A percentile compares a stretch with the other conserved stretches of the same genome.
These are phyloP conservation scores for Biancaea sappan DNA, from an alignment of 306 rosid genomes.

Conservation along the genomic window DNA sequence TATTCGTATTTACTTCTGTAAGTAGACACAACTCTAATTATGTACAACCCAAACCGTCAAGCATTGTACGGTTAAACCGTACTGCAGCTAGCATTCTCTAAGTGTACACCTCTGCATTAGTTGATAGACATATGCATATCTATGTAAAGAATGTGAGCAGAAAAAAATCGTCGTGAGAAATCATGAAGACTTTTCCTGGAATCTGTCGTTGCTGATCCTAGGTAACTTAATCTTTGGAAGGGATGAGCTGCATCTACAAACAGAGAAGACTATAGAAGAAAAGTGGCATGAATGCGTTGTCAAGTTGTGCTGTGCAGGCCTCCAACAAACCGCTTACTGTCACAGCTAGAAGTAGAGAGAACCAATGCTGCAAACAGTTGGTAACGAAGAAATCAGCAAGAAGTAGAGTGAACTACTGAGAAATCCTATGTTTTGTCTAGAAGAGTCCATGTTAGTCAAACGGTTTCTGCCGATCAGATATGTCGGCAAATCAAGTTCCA, in stretches of 20 bases:
- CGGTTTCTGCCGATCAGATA: not conserved
- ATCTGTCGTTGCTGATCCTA: slow-evolving; percentile 13
- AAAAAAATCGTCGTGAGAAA: slow-evolving; percentile 13
- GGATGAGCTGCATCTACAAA: slow-evolving; percentile 53
- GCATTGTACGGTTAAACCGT: not conserved
- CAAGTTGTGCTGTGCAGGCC: slow-evolving; percentile 96
- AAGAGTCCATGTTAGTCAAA: not conserved
- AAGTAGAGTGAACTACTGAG: slow-evolving; percentile 8
- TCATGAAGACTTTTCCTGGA: slow-evolving; percentile 15
- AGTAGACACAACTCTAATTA: slow-evolving; percentile 27
- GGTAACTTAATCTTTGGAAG: slow-evolving; percentile 20
- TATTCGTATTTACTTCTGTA: slow-evolving; percentile 18
- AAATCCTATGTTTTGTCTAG: not conserved
- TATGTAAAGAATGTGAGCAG: slow-evolving; percentile 37
- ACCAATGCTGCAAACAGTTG: slow-evolving; percentile 77
- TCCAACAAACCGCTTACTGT: slow-evolving; percentile 91
- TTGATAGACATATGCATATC: slow-evolving; percentile 36
- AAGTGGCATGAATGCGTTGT: slow-evolving; percentile 93
- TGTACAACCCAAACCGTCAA: slow-evolving; percentile 25
- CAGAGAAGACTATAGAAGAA: slow-evolving; percentile 92
- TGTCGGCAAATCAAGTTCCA: slow-evolving; percentile 4
- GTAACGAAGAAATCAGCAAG: slow-evolving; percentile 32
- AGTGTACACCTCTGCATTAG: slow-evolving; percentile 27
- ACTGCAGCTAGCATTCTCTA: slow-evolving; percentile 25
- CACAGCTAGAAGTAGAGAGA: slow-evolving; percentile 76